Conservation (phyloP, 306 rosid species). For the Gleditsia sinensis region DNA sequence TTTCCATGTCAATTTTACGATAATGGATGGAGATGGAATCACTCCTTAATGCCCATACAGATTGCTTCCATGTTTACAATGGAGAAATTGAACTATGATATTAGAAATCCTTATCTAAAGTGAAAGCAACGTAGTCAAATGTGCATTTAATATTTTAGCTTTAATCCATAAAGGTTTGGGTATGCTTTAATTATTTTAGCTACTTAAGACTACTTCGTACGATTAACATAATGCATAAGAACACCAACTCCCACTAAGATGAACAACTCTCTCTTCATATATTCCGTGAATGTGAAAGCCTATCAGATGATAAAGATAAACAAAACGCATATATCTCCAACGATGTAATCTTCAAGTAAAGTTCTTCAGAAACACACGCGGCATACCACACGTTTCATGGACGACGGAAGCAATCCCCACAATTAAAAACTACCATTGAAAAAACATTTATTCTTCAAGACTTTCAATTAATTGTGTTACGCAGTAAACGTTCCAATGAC, state of each 20-base stretch:
- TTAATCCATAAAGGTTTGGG: not conserved
- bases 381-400: not conserved
- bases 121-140: not conserved
- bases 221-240: not conserved
- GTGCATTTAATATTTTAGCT: conserved; percentile 1
- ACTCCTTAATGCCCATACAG: not conserved
- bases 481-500: not conserved
- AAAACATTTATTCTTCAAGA: not conserved
- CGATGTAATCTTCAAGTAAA: not conserved
- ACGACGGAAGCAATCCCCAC: not conserved
- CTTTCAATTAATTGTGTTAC: not conserved
- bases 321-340: not conserved
- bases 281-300: not conserved
- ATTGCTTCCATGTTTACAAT: not conserved
- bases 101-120: not conserved
- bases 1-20: not conserved
- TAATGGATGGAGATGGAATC: not conserved
- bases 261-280: not conserved
- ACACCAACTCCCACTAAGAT: not conserved
- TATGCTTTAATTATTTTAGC: not conserved
- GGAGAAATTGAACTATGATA: conserved; percentile 4
- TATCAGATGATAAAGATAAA: not conserved
- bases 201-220: conserved; percentile 4
- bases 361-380: not conserved
- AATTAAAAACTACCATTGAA: not conserved